Conservation (phyloP, 2,329 filamentous ascomycete species). For the Blastomyces parvus region DNA sequence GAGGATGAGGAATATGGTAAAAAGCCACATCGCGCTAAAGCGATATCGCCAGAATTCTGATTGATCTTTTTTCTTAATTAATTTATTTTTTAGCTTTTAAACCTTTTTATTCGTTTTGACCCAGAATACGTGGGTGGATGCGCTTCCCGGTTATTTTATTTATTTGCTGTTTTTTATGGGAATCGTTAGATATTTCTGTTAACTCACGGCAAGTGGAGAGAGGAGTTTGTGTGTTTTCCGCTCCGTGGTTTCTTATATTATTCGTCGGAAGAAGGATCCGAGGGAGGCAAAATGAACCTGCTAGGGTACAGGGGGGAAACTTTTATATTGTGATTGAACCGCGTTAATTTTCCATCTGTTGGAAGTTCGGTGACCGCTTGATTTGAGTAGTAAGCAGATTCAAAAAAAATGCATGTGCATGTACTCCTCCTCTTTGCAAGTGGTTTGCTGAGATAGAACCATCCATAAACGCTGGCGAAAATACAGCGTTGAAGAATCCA, state of each 20-base stretch:
- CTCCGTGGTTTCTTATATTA: background rate
- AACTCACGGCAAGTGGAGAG: too few species aligned
- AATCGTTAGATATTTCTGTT: background rate
- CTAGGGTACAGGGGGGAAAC: background rate
- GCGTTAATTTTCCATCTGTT: too few species aligned
- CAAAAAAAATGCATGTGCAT: background rate
- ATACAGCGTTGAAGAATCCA: background rate
- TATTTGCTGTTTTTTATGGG: background rate
- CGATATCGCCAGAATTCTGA: background rate
- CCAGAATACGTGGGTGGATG: background rate
- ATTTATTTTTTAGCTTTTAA: background rate
- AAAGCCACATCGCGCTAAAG: background rate
- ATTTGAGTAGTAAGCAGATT: too few species aligned
- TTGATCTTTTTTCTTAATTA: background rate
- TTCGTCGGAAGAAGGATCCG: background rate
- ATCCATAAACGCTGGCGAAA: background rate
- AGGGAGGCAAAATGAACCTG: background rate
- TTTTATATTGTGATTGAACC: background rate
- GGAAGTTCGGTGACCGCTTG: too few species aligned
- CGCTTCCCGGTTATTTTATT: background rate
- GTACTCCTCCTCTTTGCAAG: background rate
- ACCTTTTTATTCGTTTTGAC: background rate
- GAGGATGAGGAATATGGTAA: background rate
- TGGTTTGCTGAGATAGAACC: background rate
- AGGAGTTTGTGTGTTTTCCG: too few species aligned